These are phyloP conservation scores for Paraconiothyrium sp. DNA, from an alignment of 2,329 filamentous ascomycete genomes.

Conservation along the genomic window DNA sequence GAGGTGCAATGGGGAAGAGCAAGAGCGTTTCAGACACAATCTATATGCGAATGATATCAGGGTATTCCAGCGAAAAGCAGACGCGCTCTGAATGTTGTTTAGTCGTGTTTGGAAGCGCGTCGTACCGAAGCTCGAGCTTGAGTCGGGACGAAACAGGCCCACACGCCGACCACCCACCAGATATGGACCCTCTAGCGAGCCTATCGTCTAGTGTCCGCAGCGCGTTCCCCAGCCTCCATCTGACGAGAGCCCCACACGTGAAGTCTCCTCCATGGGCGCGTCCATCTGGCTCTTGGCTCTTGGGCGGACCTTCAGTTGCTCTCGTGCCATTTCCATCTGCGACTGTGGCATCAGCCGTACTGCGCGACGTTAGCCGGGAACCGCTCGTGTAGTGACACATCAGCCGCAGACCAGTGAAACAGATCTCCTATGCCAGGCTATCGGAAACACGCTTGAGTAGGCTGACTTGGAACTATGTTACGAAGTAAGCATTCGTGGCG, in stretches of 20 bases:
- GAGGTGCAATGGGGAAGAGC: neutral
- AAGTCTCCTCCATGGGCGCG: neutral
- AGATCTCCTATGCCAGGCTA: constrained; percentile 1
- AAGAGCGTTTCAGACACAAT: neutral
- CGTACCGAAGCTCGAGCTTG: constrained; percentile 7
- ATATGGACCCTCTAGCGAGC: neutral
- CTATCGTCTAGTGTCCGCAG: constrained; percentile 2
- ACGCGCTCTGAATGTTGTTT: neutral
- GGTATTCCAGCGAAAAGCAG: neutral
- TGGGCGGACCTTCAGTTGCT: no score
- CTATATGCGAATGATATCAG: neutral
- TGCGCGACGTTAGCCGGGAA: neutral
- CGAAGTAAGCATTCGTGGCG: neutral
- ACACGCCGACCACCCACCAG: constrained; percentile 1
- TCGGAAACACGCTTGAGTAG: constrained; percentile 3
- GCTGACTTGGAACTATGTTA: neutral
- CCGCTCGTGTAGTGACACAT: neutral
- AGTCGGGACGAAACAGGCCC: neutral
- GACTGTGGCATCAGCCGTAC: neutral
- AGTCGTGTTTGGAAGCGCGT: constrained; percentile 3
- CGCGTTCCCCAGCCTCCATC: constrained; percentile 9
- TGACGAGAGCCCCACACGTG: neutral
- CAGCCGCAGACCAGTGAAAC: neutral
- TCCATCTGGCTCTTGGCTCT: neutral
- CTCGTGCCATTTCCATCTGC: no score